Evolutionary conservation across 371 early-diverging fungal genomes (phyloP).

Genomic region (Cokeromyces recurvatus): DNA sequence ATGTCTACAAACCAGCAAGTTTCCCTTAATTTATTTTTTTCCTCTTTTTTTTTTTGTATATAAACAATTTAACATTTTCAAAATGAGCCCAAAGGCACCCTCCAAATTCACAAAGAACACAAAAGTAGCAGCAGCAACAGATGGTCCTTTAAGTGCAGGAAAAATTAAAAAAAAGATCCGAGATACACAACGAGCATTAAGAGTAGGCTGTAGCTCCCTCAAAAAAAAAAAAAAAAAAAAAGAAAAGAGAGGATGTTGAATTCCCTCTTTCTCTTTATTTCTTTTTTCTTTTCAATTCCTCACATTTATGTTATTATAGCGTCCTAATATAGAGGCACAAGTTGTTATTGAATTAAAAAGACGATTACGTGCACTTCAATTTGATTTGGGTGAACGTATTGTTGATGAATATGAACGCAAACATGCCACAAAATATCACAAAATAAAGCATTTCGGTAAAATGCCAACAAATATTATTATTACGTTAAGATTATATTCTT

Average conservation of each 20-base stretch:
- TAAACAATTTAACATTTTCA: too few species aligned
- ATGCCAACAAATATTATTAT: too few species aligned
- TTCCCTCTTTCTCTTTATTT: neutral
- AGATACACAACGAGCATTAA: conserved; percentile 24
- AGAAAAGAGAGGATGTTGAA: conserved; percentile 9
- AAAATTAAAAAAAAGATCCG: conserved; percentile 36
- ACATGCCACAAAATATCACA: conserved; percentile 28
- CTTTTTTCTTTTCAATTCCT: neutral
- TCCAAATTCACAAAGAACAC: too few species aligned
- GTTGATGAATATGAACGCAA: conserved; percentile 31
- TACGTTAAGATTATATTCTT: too few species aligned
- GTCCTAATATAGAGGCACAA: conserved; percentile 13
- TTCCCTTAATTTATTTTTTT: too few species aligned
- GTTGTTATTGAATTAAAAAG: conserved; percentile 23
- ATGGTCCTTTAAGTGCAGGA: too few species aligned
- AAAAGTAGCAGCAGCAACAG: too few species aligned
- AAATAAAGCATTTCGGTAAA: conserved; percentile 38
- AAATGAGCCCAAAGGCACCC: too few species aligned
- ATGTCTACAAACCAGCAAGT: too few species aligned
- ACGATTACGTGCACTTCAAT: conserved; percentile 26
- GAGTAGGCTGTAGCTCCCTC: too few species aligned
- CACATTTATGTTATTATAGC: neutral
- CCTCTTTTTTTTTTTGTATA: too few species aligned
- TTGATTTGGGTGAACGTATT: conserved; percentile 27
- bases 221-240: too few species aligned